Evolutionary conservation across 495 filamentous ascomycete species (phyloP), one percentile per base, ranked within the genome.

Genomic region (Hypomontagnella monticulosa): DNA sequence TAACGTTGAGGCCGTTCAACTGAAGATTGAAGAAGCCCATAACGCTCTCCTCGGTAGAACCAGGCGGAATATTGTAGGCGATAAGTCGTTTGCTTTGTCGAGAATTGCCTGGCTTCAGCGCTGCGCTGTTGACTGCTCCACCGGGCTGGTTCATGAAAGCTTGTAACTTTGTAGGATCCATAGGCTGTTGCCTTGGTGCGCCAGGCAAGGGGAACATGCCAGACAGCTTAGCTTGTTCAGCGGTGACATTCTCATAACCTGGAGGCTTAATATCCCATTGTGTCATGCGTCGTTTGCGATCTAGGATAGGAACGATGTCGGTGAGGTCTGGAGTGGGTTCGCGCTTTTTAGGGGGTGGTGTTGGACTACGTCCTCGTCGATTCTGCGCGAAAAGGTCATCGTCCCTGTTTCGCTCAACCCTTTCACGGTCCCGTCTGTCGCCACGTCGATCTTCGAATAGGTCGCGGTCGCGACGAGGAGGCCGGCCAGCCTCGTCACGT

Each of bases 251-350:
- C 76, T 98, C 95, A 71, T 99, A 99, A 27, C 95, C 94, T 16
- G 92, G 92, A 10, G 95, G 95, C 80, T 98, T 99, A 76, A 99
- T 97, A 75, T 99, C 95, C 95, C 95, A 99, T 76, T 98, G 96
- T 27, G 93, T 97, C 81, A 98, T 78, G 53, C 95, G 88, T 67
- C 95, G 88, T 83, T 91, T 93, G 56, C 93, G 88, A 67, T 92
- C 87, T 52, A 91, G 80, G 52, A 99, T 81, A 7, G 92, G 85
- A 20, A 87, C 80, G 58, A 92, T 80, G 69, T 96, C 88, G 60
- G 93, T 97, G 74, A 99, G 81, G 77, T 99, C 96, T 19, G 95
- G 96, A 0, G 95, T 98, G 18, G 94, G 91, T 75, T 98, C 95
- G 71, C 89, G 88, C 84, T 95, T 95, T 80, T 93, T 95, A 3